Conservation (phyloP, 129 eudicot genomes). For the Scalesia atractyloides region DNA sequence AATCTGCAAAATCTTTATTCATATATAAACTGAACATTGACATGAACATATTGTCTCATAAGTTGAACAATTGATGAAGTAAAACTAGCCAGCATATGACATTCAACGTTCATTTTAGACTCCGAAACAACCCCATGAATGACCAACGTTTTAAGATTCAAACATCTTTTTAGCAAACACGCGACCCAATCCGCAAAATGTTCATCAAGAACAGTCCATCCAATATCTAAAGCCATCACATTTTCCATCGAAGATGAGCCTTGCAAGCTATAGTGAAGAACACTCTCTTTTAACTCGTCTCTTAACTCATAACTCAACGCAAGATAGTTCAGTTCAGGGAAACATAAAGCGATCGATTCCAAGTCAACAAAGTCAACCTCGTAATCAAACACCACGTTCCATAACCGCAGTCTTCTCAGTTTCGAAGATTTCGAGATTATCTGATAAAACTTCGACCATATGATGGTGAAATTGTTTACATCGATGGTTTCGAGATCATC, state of each 20-base stretch:
- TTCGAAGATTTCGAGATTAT: constrained; percentile 74
- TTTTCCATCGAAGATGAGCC: constrained; percentile 51
- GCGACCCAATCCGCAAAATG: constrained; percentile 64
- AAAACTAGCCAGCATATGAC: constrained; percentile 67
- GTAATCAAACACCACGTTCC: constrained; percentile 84
- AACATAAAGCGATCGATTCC: constrained; percentile 65
- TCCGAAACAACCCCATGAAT: constrained; percentile 71
- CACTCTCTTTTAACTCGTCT: constrained; percentile 57
- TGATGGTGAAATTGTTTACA: constrained; percentile 70
- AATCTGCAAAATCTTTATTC: constrained; percentile 31
- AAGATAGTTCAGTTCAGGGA: constrained; percentile 54
- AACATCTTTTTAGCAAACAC: constrained; percentile 57
- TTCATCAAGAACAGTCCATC: constrained; percentile 70
- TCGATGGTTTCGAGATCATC: constrained; percentile 75
- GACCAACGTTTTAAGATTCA: constrained; percentile 50
- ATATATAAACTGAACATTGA: constrained; percentile 66
- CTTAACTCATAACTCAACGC: constrained; percentile 67
- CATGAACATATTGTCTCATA: constrained; percentile 63
- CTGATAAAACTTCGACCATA: constrained; percentile 74
- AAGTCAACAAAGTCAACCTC: constrained; percentile 73
- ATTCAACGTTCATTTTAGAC: constrained; percentile 57
- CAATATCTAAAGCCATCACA: constrained; percentile 70
- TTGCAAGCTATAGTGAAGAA: constrained; percentile 56
- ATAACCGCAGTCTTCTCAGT: constrained; percentile 62
- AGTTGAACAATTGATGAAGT: constrained; percentile 65